phyloP scores from a whole-genome alignment of 805 yeast genomes.

The Monosporozyma aquatica region DNA sequence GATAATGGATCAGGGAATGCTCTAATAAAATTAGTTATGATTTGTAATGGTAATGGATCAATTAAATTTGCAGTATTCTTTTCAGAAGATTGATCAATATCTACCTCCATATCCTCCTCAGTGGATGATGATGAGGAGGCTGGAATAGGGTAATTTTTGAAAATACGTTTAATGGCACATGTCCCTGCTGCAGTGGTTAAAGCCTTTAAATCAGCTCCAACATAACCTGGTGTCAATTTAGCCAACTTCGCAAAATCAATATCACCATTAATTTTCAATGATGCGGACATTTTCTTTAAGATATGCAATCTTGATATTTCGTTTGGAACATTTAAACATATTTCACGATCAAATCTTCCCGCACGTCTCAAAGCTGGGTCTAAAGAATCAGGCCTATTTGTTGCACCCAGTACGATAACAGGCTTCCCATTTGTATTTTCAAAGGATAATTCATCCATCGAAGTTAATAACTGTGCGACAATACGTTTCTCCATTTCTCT shows the following conservation, averaged over 20 bases:
- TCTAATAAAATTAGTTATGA: conserved; percentile 62
- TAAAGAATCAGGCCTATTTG: conserved; percentile 90
- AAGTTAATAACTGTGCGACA: conserved; percentile 88
- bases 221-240: conserved; percentile 92
- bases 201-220: conserved; percentile 94
- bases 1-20: conserved; percentile 76
- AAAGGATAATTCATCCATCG: conserved; percentile 85
- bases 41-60: conserved; percentile 39
- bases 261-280: conserved; percentile 56
- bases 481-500: conserved; percentile 96
- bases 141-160: conserved; percentile 38
- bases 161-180: conserved; percentile 85
- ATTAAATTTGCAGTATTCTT: conserved; percentile 30
- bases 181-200: conserved; percentile 92
- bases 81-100: conserved; percentile 10
- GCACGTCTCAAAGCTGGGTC: conserved; percentile 95
- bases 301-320: conserved; percentile 73
- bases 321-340: conserved; percentile 88
- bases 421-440: conserved; percentile 90
- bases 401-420: conserved; percentile 90
- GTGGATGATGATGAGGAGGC: conserved; percentile 2
- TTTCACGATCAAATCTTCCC: conserved; percentile 93
- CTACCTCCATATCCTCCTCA: conserved; percentile 10
- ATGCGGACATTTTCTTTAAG: conserved; percentile 59
- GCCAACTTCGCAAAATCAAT: conserved; percentile 70